Percentiles rank a stretch among this genome's conserved stretches.
These are phyloP conservation scores for Tulasnella sp. DNA, from an alignment of 768 basidiomycete genomes.

Conservation along the genomic window DNA sequence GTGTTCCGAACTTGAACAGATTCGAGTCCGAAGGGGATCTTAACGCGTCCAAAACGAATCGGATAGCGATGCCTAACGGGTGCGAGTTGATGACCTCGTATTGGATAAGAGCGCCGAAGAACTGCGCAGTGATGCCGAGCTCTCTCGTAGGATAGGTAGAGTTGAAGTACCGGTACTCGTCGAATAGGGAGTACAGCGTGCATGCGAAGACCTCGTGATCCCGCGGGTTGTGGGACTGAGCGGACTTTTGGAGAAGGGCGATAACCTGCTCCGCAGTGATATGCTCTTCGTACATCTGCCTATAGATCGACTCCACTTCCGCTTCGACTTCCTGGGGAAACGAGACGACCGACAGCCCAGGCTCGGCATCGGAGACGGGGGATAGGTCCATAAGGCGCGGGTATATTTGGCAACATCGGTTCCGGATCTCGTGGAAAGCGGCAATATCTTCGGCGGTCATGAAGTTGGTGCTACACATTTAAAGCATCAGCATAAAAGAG, in stretches of 20 bases:
- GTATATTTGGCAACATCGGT: conserved; percentile 85
- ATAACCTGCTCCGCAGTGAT: conserved; percentile 93
- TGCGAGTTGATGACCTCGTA: conserved; percentile 87
- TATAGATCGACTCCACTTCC: conserved; percentile 92
- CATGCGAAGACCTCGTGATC: conserved; percentile 98
- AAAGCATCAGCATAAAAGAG: background rate
- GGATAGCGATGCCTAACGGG: conserved; percentile 90
- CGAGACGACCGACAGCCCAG: conserved; percentile 45
- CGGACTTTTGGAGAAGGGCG: conserved; percentile 71
- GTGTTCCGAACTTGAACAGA: conserved; percentile 89
- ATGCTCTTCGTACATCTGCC: conserved; percentile 95
- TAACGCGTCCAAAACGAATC: conserved; percentile 90
- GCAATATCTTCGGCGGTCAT: conserved; percentile 72
- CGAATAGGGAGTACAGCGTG: conserved; percentile 98
- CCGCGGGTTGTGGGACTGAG: conserved; percentile 65
- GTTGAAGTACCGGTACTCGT: conserved; percentile 99
- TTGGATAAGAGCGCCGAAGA: conserved; percentile 94
- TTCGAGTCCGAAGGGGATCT: conserved; percentile 85
- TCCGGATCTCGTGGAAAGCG: conserved; percentile 83
- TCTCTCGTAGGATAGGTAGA: conserved; percentile 90
- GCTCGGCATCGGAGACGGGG: conserved; percentile 78
- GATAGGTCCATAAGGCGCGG: conserved; percentile 91
- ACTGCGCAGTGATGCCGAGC: conserved; percentile 87
- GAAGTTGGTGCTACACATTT: conserved; percentile 25
- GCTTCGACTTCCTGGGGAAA: conserved; percentile 83